Evolutionary conservation across 1,284 basidiomycete species (phyloP).

Genomic region (Fomitopsis schrenkii): DNA sequence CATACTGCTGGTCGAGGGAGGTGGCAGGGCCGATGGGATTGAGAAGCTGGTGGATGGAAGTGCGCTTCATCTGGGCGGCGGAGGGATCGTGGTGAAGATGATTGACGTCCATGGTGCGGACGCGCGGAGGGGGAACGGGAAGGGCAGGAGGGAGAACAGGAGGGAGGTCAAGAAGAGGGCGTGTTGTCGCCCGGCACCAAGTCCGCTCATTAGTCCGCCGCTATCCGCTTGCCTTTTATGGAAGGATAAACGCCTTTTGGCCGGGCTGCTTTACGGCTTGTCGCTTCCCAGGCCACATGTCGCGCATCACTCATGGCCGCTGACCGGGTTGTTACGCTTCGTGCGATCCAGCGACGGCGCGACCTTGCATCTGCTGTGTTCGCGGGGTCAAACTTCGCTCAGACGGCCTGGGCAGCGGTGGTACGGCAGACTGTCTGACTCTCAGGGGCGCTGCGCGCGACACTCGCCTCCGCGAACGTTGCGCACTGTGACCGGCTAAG

Average conservation of each 20-base stretch:
- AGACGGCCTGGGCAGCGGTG: neutral
- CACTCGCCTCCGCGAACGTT: conserved; percentile 1
- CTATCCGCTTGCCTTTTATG: conserved; percentile 13
- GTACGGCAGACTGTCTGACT: too few relatives aligned
- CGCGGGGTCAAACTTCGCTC: neutral
- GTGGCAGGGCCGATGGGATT: conserved; percentile 35
- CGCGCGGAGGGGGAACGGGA: conserved; percentile 10
- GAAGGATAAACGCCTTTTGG: conserved; percentile 1
- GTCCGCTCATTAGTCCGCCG: conserved; percentile 13
- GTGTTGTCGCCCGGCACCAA: conserved; percentile 14
- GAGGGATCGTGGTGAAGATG: conserved; percentile 33
- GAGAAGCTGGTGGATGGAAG: conserved; percentile 49
- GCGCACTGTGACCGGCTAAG: neutral
- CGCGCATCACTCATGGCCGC: neutral
- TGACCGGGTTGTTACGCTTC: neutral
- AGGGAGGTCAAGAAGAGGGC: conserved; percentile 7
- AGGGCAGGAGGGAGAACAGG: conserved; percentile 7
- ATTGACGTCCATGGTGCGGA: conserved; percentile 34
- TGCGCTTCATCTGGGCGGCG: conserved; percentile 39
- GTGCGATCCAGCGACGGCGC: neutral
- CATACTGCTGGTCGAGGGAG: conserved; percentile 26
- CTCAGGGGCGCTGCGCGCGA: neutral
- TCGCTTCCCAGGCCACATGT: neutral
- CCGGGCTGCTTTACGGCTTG: conserved; percentile 1
- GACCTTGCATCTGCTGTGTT: neutral